Base-by-base conservation (phyloP, 768 basidiomycete genomes). In the Russula ochroleuca region DNA sequence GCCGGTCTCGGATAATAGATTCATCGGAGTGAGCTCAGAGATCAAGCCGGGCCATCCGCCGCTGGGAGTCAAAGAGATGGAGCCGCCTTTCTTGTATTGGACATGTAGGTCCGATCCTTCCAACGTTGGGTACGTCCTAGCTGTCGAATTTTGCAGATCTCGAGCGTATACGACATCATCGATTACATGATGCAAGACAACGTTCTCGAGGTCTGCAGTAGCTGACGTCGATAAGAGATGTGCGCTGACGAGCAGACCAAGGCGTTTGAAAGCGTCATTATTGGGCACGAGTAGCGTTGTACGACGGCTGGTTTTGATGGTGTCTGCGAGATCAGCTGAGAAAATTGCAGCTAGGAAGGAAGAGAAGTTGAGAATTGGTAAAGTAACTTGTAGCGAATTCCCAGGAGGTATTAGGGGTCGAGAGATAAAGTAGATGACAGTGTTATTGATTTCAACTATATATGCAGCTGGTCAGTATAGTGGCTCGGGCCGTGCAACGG, bases 301-400 rank as follows among this genome's bases (percentile, higher is more conserved):
- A 9, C 83, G 83, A 5, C 90, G 87, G 25, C 81, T 82, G 23
- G 71, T 78, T 70, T 84, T 80, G 62, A 93, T 75, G 23, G 75
- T 79, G 37, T 90, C 85, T 10, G 92, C 90, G 53, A 98, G 82
- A 13, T 83, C 84, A 13, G 93, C 88, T 2, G 96, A 92, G 73
- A 93, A 94, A 31, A 94, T 78, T 8, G 93, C 87, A 0, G 94
- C 94, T 53, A 98, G 83, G 76, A 95, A 99, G 21, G 87, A 84
- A 2, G 96, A 98, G 19, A 94, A 80, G 45, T 93, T 86, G n/a
- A 97, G 81, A 59, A 82, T 78, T 3, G 93, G 89, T 17, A 95
- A 78, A 15, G 92, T 87, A 7, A 90, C 87, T 72, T 88, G 83
- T 47, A 98, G 78, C 15, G 87, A 82, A 72, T 94, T 90, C 2